Evolutionary conservation across 768 basidiomycete species (phyloP), one percentile per base, ranked within the genome.

Genomic region (Gautieria morchelliformis): DNA sequence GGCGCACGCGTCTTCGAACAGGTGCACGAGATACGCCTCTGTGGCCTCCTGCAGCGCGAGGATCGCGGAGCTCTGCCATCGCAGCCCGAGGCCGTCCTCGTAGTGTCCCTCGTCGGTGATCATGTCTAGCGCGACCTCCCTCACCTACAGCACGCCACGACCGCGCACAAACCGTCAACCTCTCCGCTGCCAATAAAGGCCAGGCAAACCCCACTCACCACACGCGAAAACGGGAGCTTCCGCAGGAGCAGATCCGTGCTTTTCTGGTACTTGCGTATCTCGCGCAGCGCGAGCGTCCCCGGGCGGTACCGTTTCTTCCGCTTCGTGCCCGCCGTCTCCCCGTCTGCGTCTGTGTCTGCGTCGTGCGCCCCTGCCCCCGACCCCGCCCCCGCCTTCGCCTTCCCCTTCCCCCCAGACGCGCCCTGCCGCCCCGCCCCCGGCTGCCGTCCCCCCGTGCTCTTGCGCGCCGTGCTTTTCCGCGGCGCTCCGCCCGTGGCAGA

Each of bases 1-100:
- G 22, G 14, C 93, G 75, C 70, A 97, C 91, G 95, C 93, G 72
- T 99, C 96, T 72, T 99, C 96, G 61, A 99, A 98, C 45, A 98
- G 72, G 72, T 98, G 94, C 19, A 99, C 91, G 17, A 98, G 76
- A 65, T 82, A 96, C 14, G 93, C 92, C 69, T 96, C 93, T 22
- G 93, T 92, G 12, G 96, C 96, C 71, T 99, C 96, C 66, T 99
- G 96, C 60, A 99, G 70, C 1, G 96, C 96, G 65, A 93, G 67
- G 57, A 99, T 77, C 5, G 96, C 96, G 5, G 93, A 91, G 61
- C 84, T 91, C 70, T 99, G 96, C 96, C 96, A 99, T 48, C 96
- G 80, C 53, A 98, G 70, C 8, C 79, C 79, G 11, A 78, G 75
- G 2, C 75, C 74, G 19, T 78, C 82, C 27, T 73, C 74, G 55